Percentiles rank a stretch among this genome's conserved stretches.
phyloP scores from a whole-genome alignment of 352 stramenopile genomes.

The Pythium scleroteichum region DNA sequence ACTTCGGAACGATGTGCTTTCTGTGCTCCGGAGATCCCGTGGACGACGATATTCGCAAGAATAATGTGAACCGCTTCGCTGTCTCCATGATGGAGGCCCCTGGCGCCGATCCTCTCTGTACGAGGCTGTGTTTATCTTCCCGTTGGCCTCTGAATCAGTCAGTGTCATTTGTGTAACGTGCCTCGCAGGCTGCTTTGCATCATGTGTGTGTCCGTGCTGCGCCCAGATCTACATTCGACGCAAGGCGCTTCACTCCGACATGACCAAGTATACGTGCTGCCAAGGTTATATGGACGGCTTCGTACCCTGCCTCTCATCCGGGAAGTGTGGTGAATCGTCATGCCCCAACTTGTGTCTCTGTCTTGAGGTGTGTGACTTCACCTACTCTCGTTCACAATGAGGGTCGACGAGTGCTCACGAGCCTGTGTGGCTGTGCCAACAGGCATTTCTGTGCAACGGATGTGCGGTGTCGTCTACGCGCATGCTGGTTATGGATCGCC shows the following conservation, averaged over 20 bases:
- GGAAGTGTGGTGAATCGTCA: conserved; percentile 80
- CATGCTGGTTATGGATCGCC: conserved; percentile 90
- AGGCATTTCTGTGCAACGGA: conserved; percentile 86
- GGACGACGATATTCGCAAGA: conserved; percentile 62
- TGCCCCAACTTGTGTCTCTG: conserved; percentile 92
- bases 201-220: conserved; percentile 87
- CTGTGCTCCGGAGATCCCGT: conserved; percentile 72
- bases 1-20: conserved; percentile 47
- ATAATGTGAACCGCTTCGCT: conserved; percentile 77
- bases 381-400: not conserved
- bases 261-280: conserved; percentile 93
- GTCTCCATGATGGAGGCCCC: conserved; percentile 89
- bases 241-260: conserved; percentile 91
- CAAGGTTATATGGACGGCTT: conserved; percentile 92
- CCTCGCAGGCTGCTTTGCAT: conserved; percentile 52
- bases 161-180: not conserved
- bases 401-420: not conserved
- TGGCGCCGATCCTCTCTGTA: conserved; percentile 81
- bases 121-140: conserved; percentile 9
- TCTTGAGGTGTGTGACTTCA: conserved; percentile 57
- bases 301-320: conserved; percentile 85
- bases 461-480: conserved; percentile 90
- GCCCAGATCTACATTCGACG: conserved; percentile 90
- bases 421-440: not conserved
- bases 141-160: not conserved